Conservation (phyloP, 306 rosid species). For the Lathyrus tuberosus region DNA sequence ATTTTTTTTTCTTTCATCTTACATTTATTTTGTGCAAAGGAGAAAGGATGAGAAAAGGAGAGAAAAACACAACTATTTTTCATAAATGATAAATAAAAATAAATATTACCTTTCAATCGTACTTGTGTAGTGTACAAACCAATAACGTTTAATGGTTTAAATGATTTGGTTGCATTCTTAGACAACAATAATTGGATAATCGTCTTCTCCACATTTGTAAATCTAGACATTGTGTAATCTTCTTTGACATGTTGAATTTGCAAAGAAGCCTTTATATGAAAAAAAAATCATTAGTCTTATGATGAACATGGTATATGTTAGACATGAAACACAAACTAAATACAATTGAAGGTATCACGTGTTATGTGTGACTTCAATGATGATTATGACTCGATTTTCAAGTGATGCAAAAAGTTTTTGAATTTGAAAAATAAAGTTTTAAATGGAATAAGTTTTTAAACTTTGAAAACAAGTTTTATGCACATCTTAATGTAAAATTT, state of each 20-base stretch:
- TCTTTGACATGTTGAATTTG: conserved; percentile 61
- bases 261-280: conserved; percentile 49
- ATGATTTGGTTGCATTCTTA: conserved; percentile 49
- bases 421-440: no score
- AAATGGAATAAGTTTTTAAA: no score
- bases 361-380: background rate
- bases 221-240: conserved; percentile 36
- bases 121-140: conserved; percentile 56
- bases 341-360: background rate
- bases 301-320: background rate
- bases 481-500: no score
- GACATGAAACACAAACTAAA: background rate
- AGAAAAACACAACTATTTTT: conserved; percentile 36
- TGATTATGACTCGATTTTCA: background rate
- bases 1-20: no score
- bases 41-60: no score
- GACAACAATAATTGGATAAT: conserved; percentile 47
- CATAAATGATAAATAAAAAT: conserved; percentile 47
- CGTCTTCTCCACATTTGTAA: conserved; percentile 38
- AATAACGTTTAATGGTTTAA: conserved; percentile 45
- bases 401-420: no score
- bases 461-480: no score
- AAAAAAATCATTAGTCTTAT: conserved; percentile 23
- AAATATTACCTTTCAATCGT: conserved; percentile 53
- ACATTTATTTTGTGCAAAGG: no score